Conservation (phyloP, 2,329 filamentous ascomycete species). For the Chalaropsis ovoidea region DNA sequence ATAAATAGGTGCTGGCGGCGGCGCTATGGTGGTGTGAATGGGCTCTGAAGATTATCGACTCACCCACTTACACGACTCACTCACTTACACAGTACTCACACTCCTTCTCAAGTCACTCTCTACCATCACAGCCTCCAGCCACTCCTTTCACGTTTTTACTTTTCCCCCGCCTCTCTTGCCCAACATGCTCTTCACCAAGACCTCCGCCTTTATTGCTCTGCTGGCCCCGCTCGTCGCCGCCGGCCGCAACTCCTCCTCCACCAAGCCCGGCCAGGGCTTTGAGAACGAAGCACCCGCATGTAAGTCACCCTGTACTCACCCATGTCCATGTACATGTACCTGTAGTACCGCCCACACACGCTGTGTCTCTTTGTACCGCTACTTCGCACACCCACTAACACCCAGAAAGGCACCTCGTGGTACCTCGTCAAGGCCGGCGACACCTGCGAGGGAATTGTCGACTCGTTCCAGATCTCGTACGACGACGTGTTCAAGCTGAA, state of each 20-base stretch:
- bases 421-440: constrained; percentile 20
- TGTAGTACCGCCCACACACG: background rate
- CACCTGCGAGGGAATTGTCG: constrained; percentile 21
- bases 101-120: background rate
- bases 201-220: background rate
- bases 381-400: background rate
- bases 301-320: background rate
- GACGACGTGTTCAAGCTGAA: constrained; percentile 17
- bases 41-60: background rate
- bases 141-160: background rate
- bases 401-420: constrained; percentile 18
- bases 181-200: constrained; percentile 17
- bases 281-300: constrained; percentile 1
- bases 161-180: background rate
- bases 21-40: background rate
- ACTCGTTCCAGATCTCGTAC: constrained; percentile 10
- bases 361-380: background rate
- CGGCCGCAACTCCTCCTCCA: constrained; percentile 9
- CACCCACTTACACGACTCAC: too few relatives aligned
- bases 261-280: constrained; percentile 6
- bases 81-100: background rate
- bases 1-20: background rate
- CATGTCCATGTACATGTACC: too few relatives aligned
- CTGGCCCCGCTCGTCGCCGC: constrained; percentile 6
- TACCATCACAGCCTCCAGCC: background rate